Base-by-base conservation (phyloP, 305 asterid species). In the Andrographis paniculata region DNA sequence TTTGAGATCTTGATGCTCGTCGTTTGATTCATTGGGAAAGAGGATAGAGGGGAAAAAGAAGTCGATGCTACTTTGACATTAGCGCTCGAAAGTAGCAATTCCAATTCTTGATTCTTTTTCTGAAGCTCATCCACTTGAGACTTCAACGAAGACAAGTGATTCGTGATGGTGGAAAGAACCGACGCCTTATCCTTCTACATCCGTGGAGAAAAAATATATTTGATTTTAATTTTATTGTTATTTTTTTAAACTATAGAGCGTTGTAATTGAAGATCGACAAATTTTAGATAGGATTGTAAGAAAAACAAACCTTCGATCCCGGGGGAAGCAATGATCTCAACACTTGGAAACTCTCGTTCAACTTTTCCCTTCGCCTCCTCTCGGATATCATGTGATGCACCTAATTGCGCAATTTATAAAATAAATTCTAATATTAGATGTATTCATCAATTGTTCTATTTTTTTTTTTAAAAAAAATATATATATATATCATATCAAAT, bases 171-270 rank as follows among this genome's bases (percentile, higher is more conserved):
- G 22, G 66, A 48, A 11, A 79, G 81, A 41, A 79, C 66, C 5
- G 89, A 73, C 23, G 79, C 73, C 66, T 73, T 79, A 18, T 76
- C 82, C 56, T 73, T 79, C 89, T 79, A 56, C 36, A 24, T 8
- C n/a, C n/a, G n/a, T n/a, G n/a, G n/a, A n/a, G n/a, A n/a, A n/a
- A n/a, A n/a, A n/a, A n/a, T n/a, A n/a, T n/a, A n/a, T n/a, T n/a
- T n/a, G n/a, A n/a, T n/a, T n/a, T n/a, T n/a, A n/a, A n/a, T n/a
- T n/a, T n/a, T n/a, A n/a, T n/a, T n/a, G n/a, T n/a, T n/a, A n/a
- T n/a, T n/a, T n/a, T n/a, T n/a, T n/a, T n/a, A n/a, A n/a, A n/a
- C n/a, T n/a, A n/a, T n/a, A n/a, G n/a, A n/a, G n/a, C n/a, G n/a
- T n/a, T n/a, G n/a, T n/a, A n/a, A n/a, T n/a, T n/a, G n/a, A n/a